These are phyloP conservation scores for Dipsacomyces acuminosporus DNA, from an alignment of 371 early-diverging fungal species.

Conservation along the genomic window DNA sequence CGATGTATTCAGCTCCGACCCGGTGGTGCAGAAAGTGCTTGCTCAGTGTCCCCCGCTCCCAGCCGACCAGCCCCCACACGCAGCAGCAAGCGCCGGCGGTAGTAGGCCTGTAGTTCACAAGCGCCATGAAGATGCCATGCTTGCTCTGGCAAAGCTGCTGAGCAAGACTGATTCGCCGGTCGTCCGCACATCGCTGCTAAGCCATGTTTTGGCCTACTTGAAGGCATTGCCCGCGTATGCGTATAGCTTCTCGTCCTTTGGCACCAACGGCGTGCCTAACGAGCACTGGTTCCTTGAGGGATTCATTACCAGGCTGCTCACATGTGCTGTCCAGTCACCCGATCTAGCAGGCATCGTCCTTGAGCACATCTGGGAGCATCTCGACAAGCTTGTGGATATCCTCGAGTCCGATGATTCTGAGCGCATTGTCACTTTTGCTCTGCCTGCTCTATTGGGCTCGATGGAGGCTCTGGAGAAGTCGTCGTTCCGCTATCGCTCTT, in stretches of 20 bases:
- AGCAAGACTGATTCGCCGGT: constrained; percentile 4
- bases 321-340: constrained; percentile 25
- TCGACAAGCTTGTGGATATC: constrained; percentile 43
- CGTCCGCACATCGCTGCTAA: constrained; percentile 10
- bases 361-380: constrained; percentile 47
- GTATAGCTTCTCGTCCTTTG: constrained; percentile 13
- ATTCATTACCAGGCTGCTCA: constrained; percentile 51
- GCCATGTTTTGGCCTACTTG: constrained; percentile 30
- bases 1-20: constrained; percentile 3
- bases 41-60: constrained; percentile 34
- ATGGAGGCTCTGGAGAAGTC: constrained; percentile 59
- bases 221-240: constrained; percentile 20
- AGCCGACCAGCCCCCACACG: not conserved
- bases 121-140: constrained; percentile 43
- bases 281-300: constrained; percentile 48
- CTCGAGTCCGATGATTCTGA: constrained; percentile 33
- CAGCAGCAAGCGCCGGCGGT: not conserved
- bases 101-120: not conserved
- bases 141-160: constrained; percentile 41
- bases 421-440: constrained; percentile 49
- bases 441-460: constrained; percentile 64
- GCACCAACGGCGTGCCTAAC: constrained; percentile 29
- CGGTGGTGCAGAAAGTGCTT: constrained; percentile 15
- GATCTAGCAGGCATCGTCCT: constrained; percentile 47
- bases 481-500: constrained; percentile 52